These are phyloP conservation scores for Pezicula neosporulosa DNA, from an alignment of 2,329 filamentous ascomycete genomes.

Conservation along the genomic window DNA sequence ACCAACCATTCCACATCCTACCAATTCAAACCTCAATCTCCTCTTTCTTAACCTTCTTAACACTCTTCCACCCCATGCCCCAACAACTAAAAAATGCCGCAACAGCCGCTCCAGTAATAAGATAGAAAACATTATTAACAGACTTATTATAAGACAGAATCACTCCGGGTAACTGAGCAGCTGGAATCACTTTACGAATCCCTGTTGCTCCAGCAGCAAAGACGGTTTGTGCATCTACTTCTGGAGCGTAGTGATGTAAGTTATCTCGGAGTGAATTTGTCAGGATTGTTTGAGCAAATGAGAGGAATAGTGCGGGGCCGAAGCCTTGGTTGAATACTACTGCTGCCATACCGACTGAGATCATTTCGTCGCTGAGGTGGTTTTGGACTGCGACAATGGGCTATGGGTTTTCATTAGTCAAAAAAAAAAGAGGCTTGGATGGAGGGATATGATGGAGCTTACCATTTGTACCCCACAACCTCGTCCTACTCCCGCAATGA, in stretches of 20 bases:
- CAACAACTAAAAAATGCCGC: slow-evolving; percentile 16
- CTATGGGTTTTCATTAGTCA: too few species aligned
- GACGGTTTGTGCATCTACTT: slow-evolving; percentile 28
- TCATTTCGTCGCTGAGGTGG: slow-evolving; percentile 20
- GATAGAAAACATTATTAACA: slow-evolving; percentile 19
- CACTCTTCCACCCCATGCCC: slow-evolving; percentile 44
- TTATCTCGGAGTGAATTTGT: slow-evolving; percentile 16
- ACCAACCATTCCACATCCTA: too few species aligned
- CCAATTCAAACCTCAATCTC: background rate
- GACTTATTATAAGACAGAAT: slow-evolving; percentile 36
- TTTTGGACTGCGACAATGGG: slow-evolving; percentile 31
- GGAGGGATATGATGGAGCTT: too few species aligned
- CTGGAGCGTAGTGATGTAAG: slow-evolving; percentile 29
- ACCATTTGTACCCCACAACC: slow-evolving; percentile 11
- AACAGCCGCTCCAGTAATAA: slow-evolving; percentile 11
- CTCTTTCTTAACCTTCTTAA: slow-evolving; percentile 30
- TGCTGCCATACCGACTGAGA: slow-evolving; percentile 29
- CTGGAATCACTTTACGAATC: slow-evolving; percentile 30
- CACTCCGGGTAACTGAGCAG: slow-evolving; percentile 30
- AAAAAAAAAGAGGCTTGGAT: too few species aligned
- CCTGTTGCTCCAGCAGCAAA: slow-evolving; percentile 38
- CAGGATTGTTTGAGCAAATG: slow-evolving; percentile 28
- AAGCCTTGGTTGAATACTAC: slow-evolving; percentile 31
- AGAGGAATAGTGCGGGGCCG: slow-evolving; percentile 26
- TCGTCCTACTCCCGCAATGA: slow-evolving; percentile 9